Evolutionary conservation across 305 asterid genomes (phyloP).

Genomic region (Fraxinus velutina): DNA sequence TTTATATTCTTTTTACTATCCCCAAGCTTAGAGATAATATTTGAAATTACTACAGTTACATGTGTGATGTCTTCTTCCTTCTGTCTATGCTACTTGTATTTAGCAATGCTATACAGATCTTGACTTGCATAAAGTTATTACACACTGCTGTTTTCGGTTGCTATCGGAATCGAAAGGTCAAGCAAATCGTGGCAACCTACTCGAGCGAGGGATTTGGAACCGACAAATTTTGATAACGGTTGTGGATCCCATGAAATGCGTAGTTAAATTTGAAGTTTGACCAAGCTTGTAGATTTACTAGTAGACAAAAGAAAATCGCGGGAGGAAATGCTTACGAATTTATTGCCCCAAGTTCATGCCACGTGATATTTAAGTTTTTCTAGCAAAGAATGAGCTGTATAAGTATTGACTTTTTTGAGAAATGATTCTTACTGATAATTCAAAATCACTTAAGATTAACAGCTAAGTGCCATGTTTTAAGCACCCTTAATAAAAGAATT

Average conservation of each 20-base stretch:
- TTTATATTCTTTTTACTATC: background rate
- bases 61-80: background rate
- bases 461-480: background rate
- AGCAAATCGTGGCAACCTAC: background rate
- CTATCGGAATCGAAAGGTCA: background rate
- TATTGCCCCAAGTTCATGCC: background rate
- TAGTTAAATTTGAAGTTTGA: background rate
- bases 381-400: background rate
- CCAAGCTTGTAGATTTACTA: background rate
- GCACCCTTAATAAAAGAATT: background rate
- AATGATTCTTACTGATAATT: background rate
- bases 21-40: background rate
- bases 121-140: background rate
- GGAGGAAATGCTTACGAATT: background rate
- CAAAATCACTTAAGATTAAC: background rate
- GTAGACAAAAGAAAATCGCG: background rate
- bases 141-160: too few species aligned
- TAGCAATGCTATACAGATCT: background rate
- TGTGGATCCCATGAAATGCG: background rate
- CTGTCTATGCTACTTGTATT: background rate
- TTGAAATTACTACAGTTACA: background rate
- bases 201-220: background rate
- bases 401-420: background rate
- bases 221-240: background rate
- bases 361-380: background rate